Evolutionary conservation across 176 grass and related monocot genomes (phyloP).

Genomic region (Poa annua): DNA sequence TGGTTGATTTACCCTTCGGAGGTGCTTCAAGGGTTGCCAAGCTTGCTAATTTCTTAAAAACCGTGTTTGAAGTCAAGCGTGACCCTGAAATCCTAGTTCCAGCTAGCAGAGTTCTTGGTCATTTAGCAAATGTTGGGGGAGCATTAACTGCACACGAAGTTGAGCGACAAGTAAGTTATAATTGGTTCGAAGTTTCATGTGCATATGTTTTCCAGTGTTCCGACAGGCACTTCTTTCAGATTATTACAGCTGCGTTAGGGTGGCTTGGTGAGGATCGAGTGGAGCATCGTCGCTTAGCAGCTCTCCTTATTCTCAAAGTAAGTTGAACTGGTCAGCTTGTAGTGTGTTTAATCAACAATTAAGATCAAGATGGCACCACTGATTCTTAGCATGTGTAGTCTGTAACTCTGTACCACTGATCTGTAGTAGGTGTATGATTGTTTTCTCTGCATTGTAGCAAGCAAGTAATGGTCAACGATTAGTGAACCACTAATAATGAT

Average conservation of each 20-base stretch:
- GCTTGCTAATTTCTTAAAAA: slow-evolving; percentile 72
- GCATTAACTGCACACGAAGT: slow-evolving; percentile 89
- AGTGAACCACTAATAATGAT: neutral
- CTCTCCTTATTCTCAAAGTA: slow-evolving; percentile 99
- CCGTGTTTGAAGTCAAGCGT: slow-evolving; percentile 74
- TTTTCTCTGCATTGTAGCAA: neutral
- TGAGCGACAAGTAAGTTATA: slow-evolving; percentile 67
- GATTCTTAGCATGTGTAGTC: neutral
- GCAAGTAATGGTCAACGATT: neutral
- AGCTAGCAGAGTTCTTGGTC: slow-evolving; percentile 85
- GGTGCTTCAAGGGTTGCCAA: slow-evolving; percentile 87
- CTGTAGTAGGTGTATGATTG: neutral
- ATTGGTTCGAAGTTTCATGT: neutral
- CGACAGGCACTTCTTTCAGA: slow-evolving; percentile 49
- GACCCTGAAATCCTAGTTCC: slow-evolving; percentile 85
- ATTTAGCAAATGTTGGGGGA: slow-evolving; percentile 78
- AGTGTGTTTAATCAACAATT: neutral
- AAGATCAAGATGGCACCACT: neutral
- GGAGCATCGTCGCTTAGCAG: slow-evolving; percentile 83
- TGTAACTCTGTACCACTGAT: neutral
- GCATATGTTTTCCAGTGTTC: slow-evolving; percentile 23
- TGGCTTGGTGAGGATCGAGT: slow-evolving; percentile 86
- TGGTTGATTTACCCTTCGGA: slow-evolving; percentile 80
- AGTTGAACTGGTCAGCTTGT: slow-evolving; percentile 37
- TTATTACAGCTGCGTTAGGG: slow-evolving; percentile 86